Evolutionary conservation across 2,329 filamentous ascomycete species (phyloP).

Genomic region (Microdochium nivale): DNA sequence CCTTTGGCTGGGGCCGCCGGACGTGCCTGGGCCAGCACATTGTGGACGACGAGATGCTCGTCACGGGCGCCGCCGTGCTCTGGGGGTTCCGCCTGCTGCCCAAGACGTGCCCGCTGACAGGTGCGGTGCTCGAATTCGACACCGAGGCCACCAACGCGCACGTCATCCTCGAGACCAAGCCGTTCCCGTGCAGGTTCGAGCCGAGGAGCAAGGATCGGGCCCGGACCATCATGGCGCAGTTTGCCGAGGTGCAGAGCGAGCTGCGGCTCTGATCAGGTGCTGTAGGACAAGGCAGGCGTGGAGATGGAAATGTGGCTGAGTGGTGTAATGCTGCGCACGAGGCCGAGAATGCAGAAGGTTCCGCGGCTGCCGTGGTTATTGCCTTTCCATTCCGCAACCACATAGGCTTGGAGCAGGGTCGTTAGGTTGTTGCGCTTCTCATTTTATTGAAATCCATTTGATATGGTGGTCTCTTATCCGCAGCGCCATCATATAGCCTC

Average conservation of each 20-base stretch:
- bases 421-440: no score
- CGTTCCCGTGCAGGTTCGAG: slow-evolving; percentile 35
- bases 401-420: no score
- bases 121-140: slow-evolving; percentile 33
- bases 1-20: slow-evolving; percentile 56
- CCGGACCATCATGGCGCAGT: slow-evolving; percentile 26
- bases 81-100: slow-evolving; percentile 39
- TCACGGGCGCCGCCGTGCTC: slow-evolving; percentile 35
- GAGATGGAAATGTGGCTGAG: no score
- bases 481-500: no score
- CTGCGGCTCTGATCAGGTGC: slow-evolving; percentile 16
- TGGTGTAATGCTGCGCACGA: no score
- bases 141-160: slow-evolving; percentile 41
- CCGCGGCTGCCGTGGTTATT: no score
- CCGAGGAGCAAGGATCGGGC: slow-evolving; percentile 30
- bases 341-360: no score
- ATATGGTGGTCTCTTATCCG: no score
- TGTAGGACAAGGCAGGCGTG: no score
- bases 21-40: slow-evolving; percentile 55
- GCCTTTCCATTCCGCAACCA: no score
- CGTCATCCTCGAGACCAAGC: slow-evolving; percentile 41
- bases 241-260: slow-evolving; percentile 20
- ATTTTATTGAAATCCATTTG: no score
- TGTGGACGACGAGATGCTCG: slow-evolving; percentile 50
- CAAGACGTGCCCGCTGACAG: slow-evolving; percentile 32